These are phyloP conservation scores for Kuraishia piskuri DNA, from an alignment of 805 yeast species.

Conservation along the genomic window DNA sequence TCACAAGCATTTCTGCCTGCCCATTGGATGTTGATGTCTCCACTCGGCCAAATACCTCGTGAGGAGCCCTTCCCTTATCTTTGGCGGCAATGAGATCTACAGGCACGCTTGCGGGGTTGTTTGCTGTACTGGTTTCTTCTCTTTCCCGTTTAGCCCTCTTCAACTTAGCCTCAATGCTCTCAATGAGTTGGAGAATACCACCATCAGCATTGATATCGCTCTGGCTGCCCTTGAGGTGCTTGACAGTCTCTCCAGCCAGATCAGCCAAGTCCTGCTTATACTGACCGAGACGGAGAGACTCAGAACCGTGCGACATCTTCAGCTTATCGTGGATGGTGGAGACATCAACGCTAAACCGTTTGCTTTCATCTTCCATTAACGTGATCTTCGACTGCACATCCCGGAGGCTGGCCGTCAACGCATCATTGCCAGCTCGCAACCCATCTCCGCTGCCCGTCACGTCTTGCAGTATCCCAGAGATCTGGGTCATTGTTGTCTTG, in stretches of 20 bases:
- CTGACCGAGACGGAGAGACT: neutral
- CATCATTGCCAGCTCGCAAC: neutral
- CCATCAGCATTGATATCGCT: neutral
- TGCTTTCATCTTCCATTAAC: neutral
- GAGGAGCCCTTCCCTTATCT: neutral
- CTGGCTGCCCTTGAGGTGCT: neutral
- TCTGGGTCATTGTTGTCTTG: neutral
- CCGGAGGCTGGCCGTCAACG: neutral
- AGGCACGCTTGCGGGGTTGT: neutral
- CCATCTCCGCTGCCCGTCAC: neutral
- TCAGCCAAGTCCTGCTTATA: neutral
- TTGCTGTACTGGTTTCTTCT: neutral
- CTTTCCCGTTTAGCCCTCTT: neutral
- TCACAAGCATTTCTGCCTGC: neutral
- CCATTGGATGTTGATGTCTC: neutral
- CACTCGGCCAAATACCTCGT: neutral
- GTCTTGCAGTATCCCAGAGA: neutral
- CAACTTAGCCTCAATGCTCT: neutral
- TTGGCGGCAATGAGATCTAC: neutral
- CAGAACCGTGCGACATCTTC: neutral
- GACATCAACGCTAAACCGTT: neutral
- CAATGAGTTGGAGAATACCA: neutral
- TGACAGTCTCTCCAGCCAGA: neutral
- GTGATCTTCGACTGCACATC: neutral
- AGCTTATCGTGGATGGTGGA: neutral